Percentiles rank a stretch among this genome's conserved stretches.
Evolutionary conservation across 1,284 basidiomycete genomes (phyloP).

Genomic region (Boletus semigastroideus): DNA sequence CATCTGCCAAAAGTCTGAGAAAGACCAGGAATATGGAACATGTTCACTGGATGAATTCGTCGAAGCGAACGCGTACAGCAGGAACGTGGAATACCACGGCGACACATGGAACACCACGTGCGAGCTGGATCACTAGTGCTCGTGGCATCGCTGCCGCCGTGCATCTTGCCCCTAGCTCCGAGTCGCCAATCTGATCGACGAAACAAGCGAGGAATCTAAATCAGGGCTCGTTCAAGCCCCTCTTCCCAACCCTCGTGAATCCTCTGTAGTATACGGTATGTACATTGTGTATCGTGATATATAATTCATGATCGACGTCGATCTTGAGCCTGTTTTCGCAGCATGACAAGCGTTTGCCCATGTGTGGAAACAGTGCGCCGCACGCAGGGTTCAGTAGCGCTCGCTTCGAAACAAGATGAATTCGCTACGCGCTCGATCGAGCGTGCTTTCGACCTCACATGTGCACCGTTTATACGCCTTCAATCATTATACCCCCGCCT

Average conservation of each 20-base stretch:
- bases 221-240: not conserved
- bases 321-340: too few species aligned
- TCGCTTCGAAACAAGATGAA: too few species aligned
- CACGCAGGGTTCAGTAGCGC: too few species aligned
- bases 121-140: slow-evolving; percentile 16
- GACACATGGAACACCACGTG: slow-evolving; percentile 41
- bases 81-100: slow-evolving; percentile 33
- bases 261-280: not conserved
- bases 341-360: too few species aligned
- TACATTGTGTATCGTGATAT: not conserved
- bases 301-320: too few species aligned
- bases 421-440: too few species aligned
- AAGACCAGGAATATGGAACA: slow-evolving; percentile 37
- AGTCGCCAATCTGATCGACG: too few species aligned
- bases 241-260: not conserved
- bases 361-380: too few species aligned
- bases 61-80: slow-evolving; percentile 31
- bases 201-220: not conserved
- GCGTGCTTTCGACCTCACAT: too few species aligned
- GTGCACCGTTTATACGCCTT: too few species aligned
- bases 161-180: not conserved
- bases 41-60: slow-evolving; percentile 42
- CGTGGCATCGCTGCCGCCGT: not conserved
- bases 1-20: slow-evolving; percentile 28
- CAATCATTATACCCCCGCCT: too few species aligned